Evolutionary conservation across 805 yeast species (phyloP).

Genomic region (Torulaspora maleeae): DNA sequence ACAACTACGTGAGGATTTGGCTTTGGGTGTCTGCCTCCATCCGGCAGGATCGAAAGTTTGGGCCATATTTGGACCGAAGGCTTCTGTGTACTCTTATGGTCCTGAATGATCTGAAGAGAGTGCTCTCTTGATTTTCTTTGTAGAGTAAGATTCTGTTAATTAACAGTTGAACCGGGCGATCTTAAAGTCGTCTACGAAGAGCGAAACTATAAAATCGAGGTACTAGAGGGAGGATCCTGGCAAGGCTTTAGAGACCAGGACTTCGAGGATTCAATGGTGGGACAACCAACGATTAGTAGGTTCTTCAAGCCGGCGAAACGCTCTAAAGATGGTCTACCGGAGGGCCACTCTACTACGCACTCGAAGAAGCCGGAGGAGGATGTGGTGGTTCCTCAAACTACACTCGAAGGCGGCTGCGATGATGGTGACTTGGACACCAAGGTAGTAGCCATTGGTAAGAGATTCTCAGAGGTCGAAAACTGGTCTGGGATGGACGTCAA

Average conservation of each 20-base stretch:
- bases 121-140: background rate
- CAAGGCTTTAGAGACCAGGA: background rate
- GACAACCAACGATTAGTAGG: slow-evolving; percentile 32
- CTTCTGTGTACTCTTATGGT: too few species aligned
- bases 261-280: slow-evolving; percentile 14
- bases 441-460: background rate
- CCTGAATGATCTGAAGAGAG: too few species aligned
- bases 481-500: background rate
- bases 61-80: too few species aligned
- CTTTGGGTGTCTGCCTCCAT: too few species aligned
- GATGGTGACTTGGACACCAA: background rate
- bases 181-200: background rate
- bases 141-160: too few species aligned
- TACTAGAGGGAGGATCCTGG: background rate
- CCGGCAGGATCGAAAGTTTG: too few species aligned
- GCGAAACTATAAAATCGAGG: background rate
- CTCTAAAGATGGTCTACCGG: background rate
- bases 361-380: background rate
- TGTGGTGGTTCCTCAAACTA: background rate
- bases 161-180: background rate
- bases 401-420: background rate
- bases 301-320: slow-evolving; percentile 24
- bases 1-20: too few species aligned
- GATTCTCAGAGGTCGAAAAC: slow-evolving; percentile 1
- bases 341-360: too few species aligned